Base-by-base conservation (phyloP, 495 filamentous ascomycete species). In the Apodospora peruviana region DNA sequence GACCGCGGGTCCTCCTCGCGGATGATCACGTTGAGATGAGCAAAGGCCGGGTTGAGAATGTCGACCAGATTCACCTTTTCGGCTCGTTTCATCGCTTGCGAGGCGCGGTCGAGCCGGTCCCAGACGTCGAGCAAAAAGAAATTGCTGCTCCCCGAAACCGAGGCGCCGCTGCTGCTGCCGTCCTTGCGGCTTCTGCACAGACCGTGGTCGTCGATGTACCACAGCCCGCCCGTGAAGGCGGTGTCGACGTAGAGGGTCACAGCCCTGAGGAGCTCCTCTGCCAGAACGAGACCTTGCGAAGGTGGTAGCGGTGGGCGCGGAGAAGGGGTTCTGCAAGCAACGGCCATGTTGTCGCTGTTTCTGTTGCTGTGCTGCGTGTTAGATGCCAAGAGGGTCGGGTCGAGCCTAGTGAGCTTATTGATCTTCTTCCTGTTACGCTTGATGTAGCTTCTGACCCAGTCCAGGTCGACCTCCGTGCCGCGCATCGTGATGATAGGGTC, bases 391-490 rank as follows among this genome's bases (percentile, higher is more conserved):
- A 17, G 22, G 14, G 10, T n/a, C 5, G 35, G 21, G 5, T 19
- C 36, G 14, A 10, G n/a, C 4, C 19, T 8, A 7, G 20, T 22
- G 2, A 23, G 18, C 19, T 12, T 36, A 16, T 47, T 47, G 25
- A 47, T 47, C 25, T 29, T 24, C 5, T 22, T 7, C 22, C 37
- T 38, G 14, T 48, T 48, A 1, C 45, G 45, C 24, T 48, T 48
- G 36, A 48, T 40, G n/a, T 48, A 48, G 24, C 40, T 16, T 9
- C 36, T 25, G 14, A 48, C 37, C 36, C 35, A 48, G n/a, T 41
- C 38, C 5, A 48, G 19, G 23, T 48, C 45, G 37, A 48, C 37
- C 20, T 48, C 45, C 23, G 27, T 41, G 3, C 45, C 45, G 2
- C 37, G 35, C 22, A 48, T 40, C 14, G 20, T 38, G 27, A 41